Evolutionary conservation across 441 rosid genomes (phyloP).

Genomic region (Manihot esculenta): DNA sequence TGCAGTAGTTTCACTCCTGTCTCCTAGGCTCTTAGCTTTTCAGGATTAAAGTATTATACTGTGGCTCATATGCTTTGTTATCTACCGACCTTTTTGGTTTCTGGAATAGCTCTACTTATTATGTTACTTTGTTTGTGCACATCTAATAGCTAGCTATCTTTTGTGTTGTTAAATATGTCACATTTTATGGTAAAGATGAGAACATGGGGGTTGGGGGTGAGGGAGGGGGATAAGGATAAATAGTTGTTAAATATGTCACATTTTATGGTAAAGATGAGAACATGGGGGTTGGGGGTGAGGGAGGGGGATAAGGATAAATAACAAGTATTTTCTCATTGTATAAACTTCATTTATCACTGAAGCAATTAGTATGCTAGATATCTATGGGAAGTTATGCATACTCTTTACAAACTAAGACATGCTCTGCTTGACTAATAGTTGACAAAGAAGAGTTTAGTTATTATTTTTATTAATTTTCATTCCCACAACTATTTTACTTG

Average conservation of each 20-base stretch:
- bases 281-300: no score
- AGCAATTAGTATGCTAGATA: neutral
- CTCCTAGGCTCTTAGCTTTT: no score
- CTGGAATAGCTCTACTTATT: neutral
- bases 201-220: neutral
- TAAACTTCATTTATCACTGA: neutral
- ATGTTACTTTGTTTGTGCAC: neutral
- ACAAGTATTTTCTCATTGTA: neutral
- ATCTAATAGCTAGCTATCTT: neutral
- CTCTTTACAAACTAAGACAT: neutral
- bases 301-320: neutral
- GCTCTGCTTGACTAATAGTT: neutral
- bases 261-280: no score
- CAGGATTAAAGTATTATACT: constrained; percentile 7
- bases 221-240: neutral
- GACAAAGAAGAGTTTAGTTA: neutral
- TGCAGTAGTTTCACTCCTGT: neutral
- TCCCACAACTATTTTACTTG: neutral
- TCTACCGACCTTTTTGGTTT: neutral
- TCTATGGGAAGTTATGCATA: neutral
- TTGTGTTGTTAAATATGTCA: neutral
- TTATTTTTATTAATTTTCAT: neutral
- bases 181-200: neutral
- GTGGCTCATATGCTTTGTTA: neutral
- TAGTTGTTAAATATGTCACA: neutral